Base-by-base conservation (phyloP, 495 filamentous ascomycete genomes). In the Wilcoxina mikolae region DNA sequence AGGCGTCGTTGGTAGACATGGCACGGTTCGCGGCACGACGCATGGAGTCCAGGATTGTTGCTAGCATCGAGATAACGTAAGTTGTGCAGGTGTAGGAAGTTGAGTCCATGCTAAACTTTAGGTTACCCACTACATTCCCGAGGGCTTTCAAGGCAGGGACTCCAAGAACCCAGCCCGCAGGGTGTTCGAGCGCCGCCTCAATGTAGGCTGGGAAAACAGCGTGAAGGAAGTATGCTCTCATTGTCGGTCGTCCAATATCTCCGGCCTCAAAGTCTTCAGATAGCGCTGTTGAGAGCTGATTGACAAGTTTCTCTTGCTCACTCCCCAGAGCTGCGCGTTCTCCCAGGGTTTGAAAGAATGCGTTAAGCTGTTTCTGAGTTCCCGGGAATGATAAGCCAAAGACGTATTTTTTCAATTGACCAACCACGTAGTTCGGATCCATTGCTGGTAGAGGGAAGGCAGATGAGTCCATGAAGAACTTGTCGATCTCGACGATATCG, bases 381-480 rank as follows among this genome's bases (percentile, higher is more conserved):
- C 74, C 73, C 18, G 68, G 55, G 20, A 76, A 69, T 5, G 67
- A 65, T 7, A 85, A 69, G 56, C 76, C 80, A 3, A 78, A 70
- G 12, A 74, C 79, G 55, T 84, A 85, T 53, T 77, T 73, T 58
- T 77, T 79, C 51, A 85, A 68, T 54, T 74, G 73, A 7, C 80
- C 82, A 18, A 83, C 77, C 28, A 85, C 78, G 65, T 85, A 85
- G 0, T 71, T 75, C 3, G 83, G 82, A 57, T 86, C 82, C 0
- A 65, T 70, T 18, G 72, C 71, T 15, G 82, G 82, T 27, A 84
- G 67, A 4, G 82, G 82, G 65, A 86, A 86, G 0, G 75, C 67
- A 23, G 72, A 63, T 7, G 78, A 76, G 54, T 85, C 76, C 1
- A 76, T 84, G 69, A 86, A 86, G 71, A 81, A 86, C 2, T 65